phyloP scores from a whole-genome alignment of 441 rosid species.

The Oxalis stricta region DNA sequence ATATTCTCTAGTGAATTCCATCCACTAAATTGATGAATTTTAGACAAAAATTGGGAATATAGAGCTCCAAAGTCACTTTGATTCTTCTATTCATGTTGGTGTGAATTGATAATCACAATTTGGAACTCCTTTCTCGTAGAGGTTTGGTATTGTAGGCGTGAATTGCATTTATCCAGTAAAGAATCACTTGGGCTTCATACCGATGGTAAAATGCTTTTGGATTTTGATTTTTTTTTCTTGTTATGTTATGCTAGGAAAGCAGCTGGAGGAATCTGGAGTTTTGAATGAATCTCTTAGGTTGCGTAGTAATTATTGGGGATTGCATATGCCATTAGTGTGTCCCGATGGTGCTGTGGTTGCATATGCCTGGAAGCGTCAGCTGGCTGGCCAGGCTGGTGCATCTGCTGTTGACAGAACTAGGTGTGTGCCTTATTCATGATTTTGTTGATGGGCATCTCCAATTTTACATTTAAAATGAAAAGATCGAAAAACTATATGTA shows the following conservation, averaged over 20 bases:
- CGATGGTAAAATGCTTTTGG: too few relatives aligned
- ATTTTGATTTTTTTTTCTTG: neutral
- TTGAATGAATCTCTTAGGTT: slow-evolving; percentile 60
- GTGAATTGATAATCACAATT: too few relatives aligned
- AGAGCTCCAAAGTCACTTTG: too few relatives aligned
- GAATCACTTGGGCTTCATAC: too few relatives aligned
- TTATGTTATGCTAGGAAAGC: slow-evolving; percentile 48
- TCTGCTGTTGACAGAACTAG: slow-evolving; percentile 95
- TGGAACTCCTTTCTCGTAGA: too few relatives aligned
- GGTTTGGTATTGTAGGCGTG: too few relatives aligned
- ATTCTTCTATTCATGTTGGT: too few relatives aligned
- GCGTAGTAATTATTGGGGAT: slow-evolving; percentile 83
- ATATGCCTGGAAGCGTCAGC: slow-evolving; percentile 93
- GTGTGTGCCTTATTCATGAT: slow-evolving; percentile 14
- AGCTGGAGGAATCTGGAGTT: slow-evolving; percentile 81
- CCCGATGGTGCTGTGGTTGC: slow-evolving; percentile 97
- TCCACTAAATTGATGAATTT: too few relatives aligned
- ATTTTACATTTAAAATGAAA: neutral
- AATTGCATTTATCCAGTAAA: too few relatives aligned
- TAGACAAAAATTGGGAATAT: too few relatives aligned
- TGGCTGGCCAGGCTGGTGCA: slow-evolving; percentile 97
- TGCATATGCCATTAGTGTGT: slow-evolving; percentile 90
- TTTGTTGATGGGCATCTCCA: neutral
- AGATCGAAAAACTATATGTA: too few relatives aligned
- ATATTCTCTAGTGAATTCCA: too few relatives aligned